Conservation (phyloP, 2,329 filamentous ascomycete species). For the Botrytis hyacinthi region DNA sequence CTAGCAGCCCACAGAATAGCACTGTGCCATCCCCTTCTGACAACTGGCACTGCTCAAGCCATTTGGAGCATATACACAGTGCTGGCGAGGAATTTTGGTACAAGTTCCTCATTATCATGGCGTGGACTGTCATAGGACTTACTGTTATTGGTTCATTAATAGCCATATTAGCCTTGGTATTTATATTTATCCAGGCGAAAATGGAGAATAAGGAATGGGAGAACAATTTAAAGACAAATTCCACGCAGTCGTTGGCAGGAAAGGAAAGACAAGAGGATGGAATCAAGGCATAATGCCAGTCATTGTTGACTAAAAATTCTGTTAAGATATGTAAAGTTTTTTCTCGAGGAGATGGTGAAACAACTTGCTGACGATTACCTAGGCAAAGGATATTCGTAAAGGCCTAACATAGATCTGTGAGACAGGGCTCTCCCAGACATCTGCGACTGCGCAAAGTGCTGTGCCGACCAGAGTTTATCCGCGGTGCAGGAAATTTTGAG, state of each 20-base stretch:
- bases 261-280: not conserved
- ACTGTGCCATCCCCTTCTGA: not conserved
- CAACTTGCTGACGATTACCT: not conserved
- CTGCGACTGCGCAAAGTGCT: too few relatives aligned
- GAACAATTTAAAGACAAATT: not conserved
- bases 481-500: too few relatives aligned
- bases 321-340: too few relatives aligned
- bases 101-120: rapidly evolving
- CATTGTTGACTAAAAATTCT: not conserved
- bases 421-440: too few relatives aligned
- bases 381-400: too few relatives aligned
- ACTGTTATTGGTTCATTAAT: not conserved
- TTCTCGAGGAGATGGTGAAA: not conserved
- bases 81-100: not conserved
- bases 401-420: too few relatives aligned
- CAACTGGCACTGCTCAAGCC: not conserved
- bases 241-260: too few relatives aligned
- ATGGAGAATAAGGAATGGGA: not conserved
- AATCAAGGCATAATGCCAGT: not conserved
- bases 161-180: not conserved
- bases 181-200: rapidly evolving
- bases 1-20: not conserved
- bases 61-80: not conserved
- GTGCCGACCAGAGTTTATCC: too few relatives aligned
- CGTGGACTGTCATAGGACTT: too few relatives aligned